Evolutionary conservation across 306 rosid genomes (phyloP).

Genomic region (Trichosanthes cucumerina): DNA sequence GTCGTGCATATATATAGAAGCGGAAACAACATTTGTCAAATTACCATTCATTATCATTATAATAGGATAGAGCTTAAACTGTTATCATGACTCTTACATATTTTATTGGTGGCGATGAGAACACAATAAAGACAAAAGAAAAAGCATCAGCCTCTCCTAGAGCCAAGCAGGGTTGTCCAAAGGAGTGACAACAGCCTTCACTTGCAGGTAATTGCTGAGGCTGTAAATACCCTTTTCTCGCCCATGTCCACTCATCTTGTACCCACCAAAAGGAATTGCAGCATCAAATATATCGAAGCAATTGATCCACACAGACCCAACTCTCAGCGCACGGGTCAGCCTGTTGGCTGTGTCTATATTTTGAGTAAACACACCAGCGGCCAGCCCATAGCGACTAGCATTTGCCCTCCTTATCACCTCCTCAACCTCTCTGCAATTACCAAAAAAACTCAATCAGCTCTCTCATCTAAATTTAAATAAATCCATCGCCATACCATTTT

Average conservation of each 20-base stretch:
- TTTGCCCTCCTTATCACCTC: slow-evolving; percentile 79
- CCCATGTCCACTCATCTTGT: slow-evolving; percentile 89
- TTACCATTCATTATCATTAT: not conserved
- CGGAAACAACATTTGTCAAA: not conserved
- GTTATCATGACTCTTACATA: not conserved
- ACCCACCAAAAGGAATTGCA: slow-evolving; percentile 91
- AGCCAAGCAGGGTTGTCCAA: slow-evolving; percentile 85
- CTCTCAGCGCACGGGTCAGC: slow-evolving; percentile 60
- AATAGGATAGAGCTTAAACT: not conserved
- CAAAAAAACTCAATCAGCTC: not conserved
- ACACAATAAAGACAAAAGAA: not conserved
- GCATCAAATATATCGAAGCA: slow-evolving; percentile 80
- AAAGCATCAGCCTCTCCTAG: slow-evolving; percentile 15
- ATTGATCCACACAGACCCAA: slow-evolving; percentile 71
- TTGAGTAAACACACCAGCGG: slow-evolving; percentile 77
- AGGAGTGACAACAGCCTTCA: slow-evolving; percentile 77
- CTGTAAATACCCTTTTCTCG: slow-evolving; percentile 84
- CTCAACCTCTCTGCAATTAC: slow-evolving; percentile 40
- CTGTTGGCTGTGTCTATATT: slow-evolving; percentile 62
- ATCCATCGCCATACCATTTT: not conserved
- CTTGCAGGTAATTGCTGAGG: slow-evolving; percentile 77
- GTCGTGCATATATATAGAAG: not conserved
- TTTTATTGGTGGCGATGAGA: not conserved
- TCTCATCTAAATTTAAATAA: slow-evolving; percentile 5
- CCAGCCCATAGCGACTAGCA: slow-evolving; percentile 59